Evolutionary conservation across 176 grass and related monocot genomes (phyloP).

Genomic region (Juncus inflexus): DNA sequence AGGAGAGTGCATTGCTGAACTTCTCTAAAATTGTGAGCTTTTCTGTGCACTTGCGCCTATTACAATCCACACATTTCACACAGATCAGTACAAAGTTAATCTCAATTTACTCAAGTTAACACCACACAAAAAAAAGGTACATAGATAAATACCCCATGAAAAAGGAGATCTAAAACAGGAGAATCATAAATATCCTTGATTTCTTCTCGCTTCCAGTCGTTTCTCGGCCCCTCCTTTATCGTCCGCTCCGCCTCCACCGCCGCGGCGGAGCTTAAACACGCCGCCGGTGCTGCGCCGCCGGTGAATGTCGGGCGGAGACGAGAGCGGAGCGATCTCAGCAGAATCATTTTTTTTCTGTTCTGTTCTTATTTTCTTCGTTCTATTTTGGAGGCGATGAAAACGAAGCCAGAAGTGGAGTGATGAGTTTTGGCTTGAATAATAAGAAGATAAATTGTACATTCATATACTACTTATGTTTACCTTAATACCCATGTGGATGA

Average conservation of each 20-base stretch:
- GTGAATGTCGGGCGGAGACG: conserved; percentile 22
- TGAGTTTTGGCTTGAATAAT: neutral
- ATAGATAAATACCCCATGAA: conserved; percentile 54
- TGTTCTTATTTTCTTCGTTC: too few relatives aligned
- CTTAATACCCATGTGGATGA: neutral
- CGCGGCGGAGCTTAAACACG: conserved; percentile 44
- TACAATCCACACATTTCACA: neutral
- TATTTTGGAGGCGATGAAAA: conserved; percentile 34
- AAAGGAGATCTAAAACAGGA: conserved; percentile 86
- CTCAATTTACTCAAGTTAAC: neutral
- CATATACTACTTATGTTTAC: neutral
- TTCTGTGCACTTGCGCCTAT: conserved; percentile 90
- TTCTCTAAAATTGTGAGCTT: conserved; percentile 84
- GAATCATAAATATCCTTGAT: conserved; percentile 92
- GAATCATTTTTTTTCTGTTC: conserved; percentile 40
- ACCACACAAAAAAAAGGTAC: neutral
- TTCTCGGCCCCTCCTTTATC: conserved; percentile 61
- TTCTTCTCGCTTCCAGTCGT: conserved; percentile 71
- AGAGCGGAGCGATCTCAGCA: conserved; percentile 51
- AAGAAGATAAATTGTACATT: neutral
- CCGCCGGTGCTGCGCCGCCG: conserved; percentile 7
- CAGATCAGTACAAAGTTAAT: neutral
- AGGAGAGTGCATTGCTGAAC: conserved; percentile 97
- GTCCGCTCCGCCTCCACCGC: conserved; percentile 60
- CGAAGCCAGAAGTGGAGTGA: conserved; percentile 17